phyloP scores from a whole-genome alignment of 2,329 filamentous ascomycete genomes.

The Biscogniauxia sp. region DNA sequence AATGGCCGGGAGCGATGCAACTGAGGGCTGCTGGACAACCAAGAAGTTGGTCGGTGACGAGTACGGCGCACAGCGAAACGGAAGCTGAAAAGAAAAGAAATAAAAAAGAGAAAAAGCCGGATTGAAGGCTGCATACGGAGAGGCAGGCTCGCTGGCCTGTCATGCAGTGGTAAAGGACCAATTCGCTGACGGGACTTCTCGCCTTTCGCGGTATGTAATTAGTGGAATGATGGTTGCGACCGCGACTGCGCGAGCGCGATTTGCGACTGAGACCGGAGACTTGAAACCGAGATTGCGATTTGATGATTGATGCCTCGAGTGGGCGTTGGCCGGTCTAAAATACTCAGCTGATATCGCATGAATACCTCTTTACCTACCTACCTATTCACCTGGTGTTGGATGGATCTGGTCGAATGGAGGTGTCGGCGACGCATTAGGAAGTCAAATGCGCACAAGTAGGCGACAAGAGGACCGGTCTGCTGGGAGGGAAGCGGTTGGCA shows the following conservation, averaged over 20 bases:
- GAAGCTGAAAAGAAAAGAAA: neutral
- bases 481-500: conserved; percentile 9
- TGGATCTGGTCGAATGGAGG: neutral
- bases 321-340: neutral
- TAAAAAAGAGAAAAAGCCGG: neutral
- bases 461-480: conserved; percentile 5
- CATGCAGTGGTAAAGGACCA: neutral
- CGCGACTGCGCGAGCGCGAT: too few relatives aligned
- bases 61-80: neutral
- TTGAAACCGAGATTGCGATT: neutral
- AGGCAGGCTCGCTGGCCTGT: neutral
- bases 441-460: neutral
- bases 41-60: neutral
- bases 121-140: neutral
- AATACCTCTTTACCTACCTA: neutral
- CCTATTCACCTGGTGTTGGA: neutral
- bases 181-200: neutral
- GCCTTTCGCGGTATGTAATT: too few relatives aligned
- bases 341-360: neutral
- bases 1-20: neutral
- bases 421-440: neutral
- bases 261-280: neutral
- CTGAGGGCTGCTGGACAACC: neutral
- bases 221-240: too few relatives aligned
- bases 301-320: neutral